phyloP scores from a whole-genome alignment of 106 monocot species.

The Iris macrosiphon region DNA sequence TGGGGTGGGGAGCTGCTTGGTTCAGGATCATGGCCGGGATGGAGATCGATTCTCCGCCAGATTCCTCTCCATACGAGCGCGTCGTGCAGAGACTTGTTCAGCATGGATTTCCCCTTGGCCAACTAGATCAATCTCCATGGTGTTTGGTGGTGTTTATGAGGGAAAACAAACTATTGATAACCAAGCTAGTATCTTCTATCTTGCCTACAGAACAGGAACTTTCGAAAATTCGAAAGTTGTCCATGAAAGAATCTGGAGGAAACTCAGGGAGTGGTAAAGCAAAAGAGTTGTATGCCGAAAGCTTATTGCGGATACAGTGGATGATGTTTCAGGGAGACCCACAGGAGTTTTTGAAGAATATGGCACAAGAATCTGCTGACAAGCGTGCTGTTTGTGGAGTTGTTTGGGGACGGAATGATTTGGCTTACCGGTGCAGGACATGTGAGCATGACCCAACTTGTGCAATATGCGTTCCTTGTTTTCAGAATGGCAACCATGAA shows the following conservation, averaged over 20 bases:
- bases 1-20: no score
- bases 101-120: conserved; percentile 43
- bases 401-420: conserved; percentile 77
- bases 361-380: conserved; percentile 38
- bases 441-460: conserved; percentile 91
- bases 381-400: conserved; percentile 78
- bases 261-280: not conserved
- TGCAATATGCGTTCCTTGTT: conserved; percentile 95
- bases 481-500: conserved; percentile 78
- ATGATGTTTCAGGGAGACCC: conserved; percentile 88
- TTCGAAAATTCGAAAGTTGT: conserved; percentile 1
- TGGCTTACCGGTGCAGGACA: conserved; percentile 88
- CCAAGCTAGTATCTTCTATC: conserved; percentile 30
- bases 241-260: conserved; percentile 6
- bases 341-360: conserved; percentile 22
- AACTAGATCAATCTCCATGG: conserved; percentile 28
- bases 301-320: conserved; percentile 74
- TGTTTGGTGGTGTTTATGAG: conserved; percentile 37
- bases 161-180: conserved; percentile 24
- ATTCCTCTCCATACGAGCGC: no score
- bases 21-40: no score
- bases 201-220: conserved; percentile 41
- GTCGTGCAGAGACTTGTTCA: no score
- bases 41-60: no score
- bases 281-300: conserved; percentile 40